Conservation (phyloP, 2,329 filamentous ascomycete genomes). For the Dactylellina sp. region DNA sequence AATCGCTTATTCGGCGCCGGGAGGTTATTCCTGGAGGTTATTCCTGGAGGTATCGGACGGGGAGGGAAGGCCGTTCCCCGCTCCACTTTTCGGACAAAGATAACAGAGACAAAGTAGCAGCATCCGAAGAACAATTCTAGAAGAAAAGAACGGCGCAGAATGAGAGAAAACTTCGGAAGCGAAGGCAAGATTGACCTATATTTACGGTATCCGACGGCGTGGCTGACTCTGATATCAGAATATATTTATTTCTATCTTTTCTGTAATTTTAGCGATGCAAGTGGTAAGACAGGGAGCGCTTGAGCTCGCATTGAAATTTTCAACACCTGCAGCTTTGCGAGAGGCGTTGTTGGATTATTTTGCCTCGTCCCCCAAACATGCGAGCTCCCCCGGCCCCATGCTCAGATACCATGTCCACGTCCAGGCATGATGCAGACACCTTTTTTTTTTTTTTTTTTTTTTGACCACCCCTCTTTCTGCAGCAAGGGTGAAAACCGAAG, state of each 20-base stretch:
- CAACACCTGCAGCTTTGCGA: constrained; percentile 23
- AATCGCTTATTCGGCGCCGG: constrained; percentile 29
- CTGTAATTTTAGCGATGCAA: too few species aligned
- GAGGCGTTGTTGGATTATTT: constrained; percentile 32
- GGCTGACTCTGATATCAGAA: constrained; percentile 4
- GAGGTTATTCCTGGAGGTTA: constrained; percentile 18
- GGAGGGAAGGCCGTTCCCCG: constrained; percentile 45
- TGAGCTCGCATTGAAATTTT: constrained; percentile 34
- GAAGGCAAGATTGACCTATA: constrained; percentile 9
- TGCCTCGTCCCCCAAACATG: not conserved
- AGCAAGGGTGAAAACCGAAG: constrained; percentile 28
- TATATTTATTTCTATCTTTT: not conserved
- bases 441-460: constrained; percentile 2
- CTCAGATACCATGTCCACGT: too few species aligned
- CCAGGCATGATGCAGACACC: too few species aligned
- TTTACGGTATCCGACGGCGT: constrained; percentile 15
- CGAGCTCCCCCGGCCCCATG: constrained; percentile 15
- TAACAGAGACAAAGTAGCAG: constrained; percentile 7
- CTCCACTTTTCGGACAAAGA: not conserved
- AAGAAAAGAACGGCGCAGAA: constrained; percentile 16
- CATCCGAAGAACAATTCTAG: constrained; percentile 30
- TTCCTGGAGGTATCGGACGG: constrained; percentile 19
- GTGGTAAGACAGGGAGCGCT: constrained; percentile 28
- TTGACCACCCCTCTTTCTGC: constrained; percentile 23
- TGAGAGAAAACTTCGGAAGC: constrained; percentile 8